A percentile compares a stretch with the other conserved stretches of the same genome.
Evolutionary conservation across 192 early-diverging fungal species (phyloP).

Genomic region (Piromyces finnis): DNA sequence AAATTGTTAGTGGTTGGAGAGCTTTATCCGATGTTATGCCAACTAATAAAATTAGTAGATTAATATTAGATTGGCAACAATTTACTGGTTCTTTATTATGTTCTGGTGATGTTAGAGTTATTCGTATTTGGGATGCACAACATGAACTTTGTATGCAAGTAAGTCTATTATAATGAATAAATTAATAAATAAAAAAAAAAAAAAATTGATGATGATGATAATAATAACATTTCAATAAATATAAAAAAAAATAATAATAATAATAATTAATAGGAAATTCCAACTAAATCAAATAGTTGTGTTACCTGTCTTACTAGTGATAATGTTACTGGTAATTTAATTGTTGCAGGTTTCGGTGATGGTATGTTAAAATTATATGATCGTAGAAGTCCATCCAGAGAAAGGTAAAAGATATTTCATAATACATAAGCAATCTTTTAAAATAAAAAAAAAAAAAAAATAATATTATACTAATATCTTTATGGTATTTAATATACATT

Average conservation of each 20-base stretch:
- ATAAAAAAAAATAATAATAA: background rate
- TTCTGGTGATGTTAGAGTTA: constrained; percentile 41
- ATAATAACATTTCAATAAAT: too few species aligned
- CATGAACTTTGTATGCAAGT: constrained; percentile 51
- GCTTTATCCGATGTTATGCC: constrained; percentile 49
- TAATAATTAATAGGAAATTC: constrained; percentile 27
- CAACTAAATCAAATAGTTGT: constrained; percentile 24
- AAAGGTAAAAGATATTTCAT: constrained; percentile 20
- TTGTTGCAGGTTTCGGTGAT: constrained; percentile 58
- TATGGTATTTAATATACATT: too few species aligned
- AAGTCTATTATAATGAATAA: too few species aligned
- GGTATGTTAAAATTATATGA: constrained; percentile 56
- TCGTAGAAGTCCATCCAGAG: constrained; percentile 22
- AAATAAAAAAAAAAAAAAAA: background rate
- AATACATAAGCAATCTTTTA: background rate
- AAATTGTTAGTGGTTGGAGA: constrained; percentile 57
- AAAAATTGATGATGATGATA: too few species aligned
- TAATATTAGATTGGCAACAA: constrained; percentile 70
- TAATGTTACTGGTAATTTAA: constrained; percentile 30
- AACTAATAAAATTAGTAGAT: constrained; percentile 29
- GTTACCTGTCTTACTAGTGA: constrained; percentile 51
- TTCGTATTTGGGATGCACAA: constrained; percentile 67
- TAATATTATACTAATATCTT: too few species aligned
- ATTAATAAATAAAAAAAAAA: too few species aligned
- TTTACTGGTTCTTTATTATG: constrained; percentile 37